These are phyloP conservation scores for Diutina rugosa DNA, from an alignment of 1,139 yeast genomes.

Conservation along the genomic window DNA sequence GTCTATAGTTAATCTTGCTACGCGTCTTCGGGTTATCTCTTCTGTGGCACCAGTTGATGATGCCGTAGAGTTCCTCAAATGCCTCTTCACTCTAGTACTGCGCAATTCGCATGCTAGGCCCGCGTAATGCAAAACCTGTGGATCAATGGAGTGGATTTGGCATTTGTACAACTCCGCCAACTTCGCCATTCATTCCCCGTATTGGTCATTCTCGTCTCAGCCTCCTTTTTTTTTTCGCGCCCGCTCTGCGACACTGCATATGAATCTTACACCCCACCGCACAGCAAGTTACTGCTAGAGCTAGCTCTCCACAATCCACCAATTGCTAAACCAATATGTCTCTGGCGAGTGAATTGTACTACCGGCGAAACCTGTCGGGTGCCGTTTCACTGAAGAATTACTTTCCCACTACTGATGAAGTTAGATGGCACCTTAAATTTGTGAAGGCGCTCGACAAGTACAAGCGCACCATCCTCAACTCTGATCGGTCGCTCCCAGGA, in stretches of 20 bases:
- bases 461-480: slow-evolving; percentile 1
- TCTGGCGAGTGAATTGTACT: neutral
- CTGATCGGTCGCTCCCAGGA: neutral
- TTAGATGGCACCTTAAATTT: neutral
- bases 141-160: neutral
- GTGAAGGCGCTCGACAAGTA: neutral
- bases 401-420: slow-evolving; percentile 1
- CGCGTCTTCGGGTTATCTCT: no score
- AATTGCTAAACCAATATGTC: neutral
- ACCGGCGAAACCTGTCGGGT: neutral
- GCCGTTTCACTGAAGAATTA: neutral
- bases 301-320: neutral
- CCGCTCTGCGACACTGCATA: neutral
- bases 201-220: neutral
- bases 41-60: no score
- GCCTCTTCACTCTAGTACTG: no score
- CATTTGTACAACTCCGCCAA: neutral
- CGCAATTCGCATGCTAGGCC: no score
- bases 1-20: no score
- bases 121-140: neutral
- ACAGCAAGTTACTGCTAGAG: neutral
- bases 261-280: neutral
- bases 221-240: neutral
- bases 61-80: no score
- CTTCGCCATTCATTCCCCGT: neutral